phyloP scores from a whole-genome alignment of 345 rosid genomes.

The Lepidium aucheri region DNA sequence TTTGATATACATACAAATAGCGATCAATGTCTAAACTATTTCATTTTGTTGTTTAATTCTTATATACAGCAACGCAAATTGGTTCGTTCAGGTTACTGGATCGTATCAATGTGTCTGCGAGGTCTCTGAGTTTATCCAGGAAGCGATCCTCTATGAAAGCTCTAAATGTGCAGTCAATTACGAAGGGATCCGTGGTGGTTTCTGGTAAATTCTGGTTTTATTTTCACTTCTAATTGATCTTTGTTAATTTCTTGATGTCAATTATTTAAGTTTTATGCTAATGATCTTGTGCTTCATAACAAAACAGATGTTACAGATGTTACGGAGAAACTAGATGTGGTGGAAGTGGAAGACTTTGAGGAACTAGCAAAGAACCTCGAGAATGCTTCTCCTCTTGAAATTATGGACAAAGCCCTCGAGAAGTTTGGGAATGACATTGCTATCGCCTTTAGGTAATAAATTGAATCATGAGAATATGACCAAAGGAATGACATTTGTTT shows the following conservation, averaged over 20 bases:
- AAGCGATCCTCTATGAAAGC: slow-evolving; percentile 41
- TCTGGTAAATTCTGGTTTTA: slow-evolving; percentile 39
- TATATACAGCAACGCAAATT: slow-evolving; percentile 38
- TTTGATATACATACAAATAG: background rate
- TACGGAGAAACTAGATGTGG: slow-evolving; percentile 52
- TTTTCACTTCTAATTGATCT: background rate
- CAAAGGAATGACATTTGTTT: background rate
- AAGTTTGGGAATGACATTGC: slow-evolving; percentile 81
- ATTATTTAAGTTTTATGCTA: slow-evolving; percentile 4
- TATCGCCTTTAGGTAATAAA: slow-evolving; percentile 75
- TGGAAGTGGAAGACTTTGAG: slow-evolving; percentile 52
- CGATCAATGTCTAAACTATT: background rate
- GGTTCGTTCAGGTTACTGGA: slow-evolving; percentile 45
- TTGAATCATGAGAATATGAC: background rate
- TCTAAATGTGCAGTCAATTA: slow-evolving; percentile 47
- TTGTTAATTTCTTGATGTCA: background rate
- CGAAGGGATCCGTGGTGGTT: slow-evolving; percentile 29
- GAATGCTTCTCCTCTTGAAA: slow-evolving; percentile 76
- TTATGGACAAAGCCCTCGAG: slow-evolving; percentile 84
- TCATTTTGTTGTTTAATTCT: background rate
- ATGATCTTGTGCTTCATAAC: background rate
- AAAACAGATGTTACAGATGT: slow-evolving; percentile 16
- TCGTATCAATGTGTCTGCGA: slow-evolving; percentile 27
- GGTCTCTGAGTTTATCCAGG: slow-evolving; percentile 32
- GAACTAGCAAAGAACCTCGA: slow-evolving; percentile 47